Conservation (phyloP, 495 filamentous ascomycete genomes). For the Penicillium turbatum region DNA sequence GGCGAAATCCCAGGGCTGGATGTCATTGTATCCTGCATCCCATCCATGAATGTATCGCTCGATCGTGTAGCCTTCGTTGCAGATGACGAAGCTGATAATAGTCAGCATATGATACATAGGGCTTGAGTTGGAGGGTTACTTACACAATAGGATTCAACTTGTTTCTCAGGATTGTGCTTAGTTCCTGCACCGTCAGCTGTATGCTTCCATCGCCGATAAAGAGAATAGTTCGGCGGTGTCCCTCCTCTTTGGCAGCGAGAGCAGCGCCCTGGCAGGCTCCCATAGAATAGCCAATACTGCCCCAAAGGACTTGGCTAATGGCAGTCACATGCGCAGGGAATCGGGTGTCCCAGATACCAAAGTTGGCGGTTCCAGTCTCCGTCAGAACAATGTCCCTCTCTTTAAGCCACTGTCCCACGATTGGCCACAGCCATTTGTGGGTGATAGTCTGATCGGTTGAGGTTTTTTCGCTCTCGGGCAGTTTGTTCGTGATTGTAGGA, state of each 20-base stretch:
- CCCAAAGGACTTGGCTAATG: conserved; percentile 84
- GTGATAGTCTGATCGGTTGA: conserved; percentile 58
- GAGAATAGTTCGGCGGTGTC: conserved; percentile 63
- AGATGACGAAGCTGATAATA: conserved; percentile 53
- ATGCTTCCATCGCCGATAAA: conserved; percentile 87
- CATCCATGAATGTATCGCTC: conserved; percentile 57
- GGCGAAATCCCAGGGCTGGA: conserved; percentile 67
- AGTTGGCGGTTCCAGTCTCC: conserved; percentile 86
- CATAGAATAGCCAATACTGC: conserved; percentile 79
- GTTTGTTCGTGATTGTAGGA: conserved; percentile 49
- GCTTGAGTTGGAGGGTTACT: conserved; percentile 17
- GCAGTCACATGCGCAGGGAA: conserved; percentile 73
- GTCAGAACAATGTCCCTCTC: conserved; percentile 77
- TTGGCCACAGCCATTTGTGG: conserved; percentile 85
- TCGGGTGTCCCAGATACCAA: conserved; percentile 83
- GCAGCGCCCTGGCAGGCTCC: conserved; percentile 75
- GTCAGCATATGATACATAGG: conserved; percentile 12
- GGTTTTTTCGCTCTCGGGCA: conserved; percentile 49
- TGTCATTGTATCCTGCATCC: conserved; percentile 76
- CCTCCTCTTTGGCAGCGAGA: conserved; percentile 62
- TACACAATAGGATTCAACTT: conserved; percentile 75
- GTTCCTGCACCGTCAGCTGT: conserved; percentile 79
- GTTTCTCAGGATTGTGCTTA: conserved; percentile 80
- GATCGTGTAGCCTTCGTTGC: conserved; percentile 56
- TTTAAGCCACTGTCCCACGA: conserved; percentile 70